phyloP scores from a whole-genome alignment of 2,329 filamentous ascomycete genomes.

The Fusarium sp. region DNA sequence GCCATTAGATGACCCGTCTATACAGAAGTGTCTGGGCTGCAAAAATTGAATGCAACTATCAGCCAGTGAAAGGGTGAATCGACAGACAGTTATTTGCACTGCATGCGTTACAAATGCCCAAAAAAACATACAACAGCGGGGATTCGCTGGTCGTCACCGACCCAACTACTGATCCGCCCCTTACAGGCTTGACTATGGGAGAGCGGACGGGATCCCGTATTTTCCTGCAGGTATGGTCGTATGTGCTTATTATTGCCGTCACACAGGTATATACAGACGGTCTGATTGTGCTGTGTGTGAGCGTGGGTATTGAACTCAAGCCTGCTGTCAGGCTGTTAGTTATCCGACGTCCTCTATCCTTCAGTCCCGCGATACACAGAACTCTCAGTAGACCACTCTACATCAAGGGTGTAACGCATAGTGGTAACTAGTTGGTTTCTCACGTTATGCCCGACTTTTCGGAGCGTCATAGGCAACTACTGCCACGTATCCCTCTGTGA shows the following conservation, averaged over 20 bases:
- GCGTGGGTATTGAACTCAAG: too few species aligned
- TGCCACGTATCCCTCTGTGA: not conserved
- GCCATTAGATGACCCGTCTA: not conserved
- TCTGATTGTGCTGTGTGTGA: too few species aligned
- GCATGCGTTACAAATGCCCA: rapidly evolving
- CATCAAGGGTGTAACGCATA: rapidly evolving
- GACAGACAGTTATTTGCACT: too few species aligned
- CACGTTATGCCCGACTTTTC: rapidly evolving
- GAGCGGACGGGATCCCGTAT: conserved; percentile 14
- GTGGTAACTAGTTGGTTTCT: rapidly evolving
- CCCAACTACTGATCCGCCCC: conserved; percentile 10
- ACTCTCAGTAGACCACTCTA: rapidly evolving
- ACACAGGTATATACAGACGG: rapidly evolving
- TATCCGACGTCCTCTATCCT: rapidly evolving
- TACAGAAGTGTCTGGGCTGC: too few species aligned
- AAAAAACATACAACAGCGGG: conserved; percentile 10
- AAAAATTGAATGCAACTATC: not conserved
- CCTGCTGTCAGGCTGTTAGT: not conserved
- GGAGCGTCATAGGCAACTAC: not conserved
- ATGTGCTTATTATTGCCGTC: rapidly evolving
- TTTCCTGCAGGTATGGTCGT: conserved; percentile 11
- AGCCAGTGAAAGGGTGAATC: rapidly evolving
- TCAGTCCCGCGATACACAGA: not conserved
- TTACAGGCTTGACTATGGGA: conserved; percentile 11
- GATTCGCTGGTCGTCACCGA: conserved; percentile 15